These are phyloP conservation scores for Penicillium janthinellum DNA, from an alignment of 2,329 filamentous ascomycete species.

Conservation along the genomic window DNA sequence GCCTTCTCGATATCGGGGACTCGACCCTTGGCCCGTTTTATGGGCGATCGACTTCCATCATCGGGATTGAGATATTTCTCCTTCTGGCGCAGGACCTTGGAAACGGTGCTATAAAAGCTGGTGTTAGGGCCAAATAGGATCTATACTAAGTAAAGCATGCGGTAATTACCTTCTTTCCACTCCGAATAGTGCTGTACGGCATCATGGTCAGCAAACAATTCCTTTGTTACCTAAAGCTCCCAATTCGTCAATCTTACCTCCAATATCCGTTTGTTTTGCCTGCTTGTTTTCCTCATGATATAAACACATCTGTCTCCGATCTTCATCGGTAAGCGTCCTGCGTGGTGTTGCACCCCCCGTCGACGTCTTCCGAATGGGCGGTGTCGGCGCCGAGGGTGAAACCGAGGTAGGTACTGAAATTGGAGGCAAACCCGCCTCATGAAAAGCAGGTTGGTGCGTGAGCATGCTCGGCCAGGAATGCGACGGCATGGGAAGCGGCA, in stretches of 20 bases:
- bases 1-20: conserved; percentile 90
- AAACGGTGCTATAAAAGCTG: conserved; percentile 75
- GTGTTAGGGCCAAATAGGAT: conserved; percentile 13
- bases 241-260: conserved; percentile 60
- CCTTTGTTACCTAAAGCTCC: not conserved
- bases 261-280: conserved; percentile 95
- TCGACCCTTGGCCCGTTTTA: conserved; percentile 82
- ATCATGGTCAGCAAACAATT: conserved; percentile 19
- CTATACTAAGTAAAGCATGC: conserved; percentile 20
- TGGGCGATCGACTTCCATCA: conserved; percentile 75
- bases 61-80: conserved; percentile 88
- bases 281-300: conserved; percentile 89
- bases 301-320: conserved; percentile 89
- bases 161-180: conserved; percentile 86
- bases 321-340: conserved; percentile 87
- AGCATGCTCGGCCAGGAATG: conserved; percentile 79
- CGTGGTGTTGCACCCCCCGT: conserved; percentile 64
- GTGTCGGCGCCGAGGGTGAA: conserved; percentile 52
- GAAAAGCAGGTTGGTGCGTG: conserved; percentile 68
- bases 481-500: conserved; percentile 71
- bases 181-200: conserved; percentile 72
- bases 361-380: conserved; percentile 40
- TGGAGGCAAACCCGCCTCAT: conserved; percentile 63
- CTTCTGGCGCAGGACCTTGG: conserved; percentile 91
- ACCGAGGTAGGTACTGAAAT: conserved; percentile 55